These are phyloP conservation scores for Boehmeria nivea DNA, from an alignment of 306 rosid species.

Conservation along the genomic window DNA sequence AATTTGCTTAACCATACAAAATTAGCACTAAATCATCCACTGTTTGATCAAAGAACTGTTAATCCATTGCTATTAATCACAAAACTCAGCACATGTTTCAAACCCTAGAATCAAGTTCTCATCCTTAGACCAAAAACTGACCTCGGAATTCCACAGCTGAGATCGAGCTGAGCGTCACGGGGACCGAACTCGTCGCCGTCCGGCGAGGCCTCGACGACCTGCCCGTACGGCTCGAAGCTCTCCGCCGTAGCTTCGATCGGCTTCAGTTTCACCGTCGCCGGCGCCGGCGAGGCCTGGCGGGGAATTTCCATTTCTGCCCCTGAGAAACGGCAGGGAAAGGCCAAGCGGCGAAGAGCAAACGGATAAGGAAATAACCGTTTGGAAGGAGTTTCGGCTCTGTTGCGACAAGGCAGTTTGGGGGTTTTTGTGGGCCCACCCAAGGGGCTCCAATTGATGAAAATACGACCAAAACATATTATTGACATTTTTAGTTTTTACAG, in stretches of 20 bases:
- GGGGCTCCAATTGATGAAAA: too few species aligned
- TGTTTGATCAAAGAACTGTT: too few species aligned
- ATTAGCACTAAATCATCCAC: too few species aligned
- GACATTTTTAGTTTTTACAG: too few species aligned
- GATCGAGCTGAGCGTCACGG: slow-evolving; percentile 78
- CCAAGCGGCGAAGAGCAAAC: not conserved
- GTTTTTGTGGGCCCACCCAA: too few species aligned
- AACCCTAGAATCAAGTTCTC: too few species aligned
- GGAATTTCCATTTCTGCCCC: slow-evolving; percentile 16
- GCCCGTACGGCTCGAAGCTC: slow-evolving; percentile 58
- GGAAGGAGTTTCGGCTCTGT: too few species aligned
- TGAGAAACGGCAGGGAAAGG: not conserved
- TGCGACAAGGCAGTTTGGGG: too few species aligned
- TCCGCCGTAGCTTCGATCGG: slow-evolving; percentile 59
- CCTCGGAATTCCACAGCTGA: slow-evolving; percentile 71
- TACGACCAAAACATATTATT: too few species aligned
- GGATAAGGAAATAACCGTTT: not conserved
- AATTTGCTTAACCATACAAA: too few species aligned
- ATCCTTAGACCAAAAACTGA: not conserved
- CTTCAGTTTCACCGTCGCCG: slow-evolving; percentile 35
- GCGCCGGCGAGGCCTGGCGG: slow-evolving; percentile 1
- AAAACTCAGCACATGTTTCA: too few species aligned
- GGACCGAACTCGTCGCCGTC: slow-evolving; percentile 59
- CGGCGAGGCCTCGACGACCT: slow-evolving; percentile 51
- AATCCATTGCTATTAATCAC: too few species aligned